Evolutionary conservation across 2,329 filamentous ascomycete genomes (phyloP), one percentile per base, ranked within the genome.

Genomic region (Fusarium sp.): DNA sequence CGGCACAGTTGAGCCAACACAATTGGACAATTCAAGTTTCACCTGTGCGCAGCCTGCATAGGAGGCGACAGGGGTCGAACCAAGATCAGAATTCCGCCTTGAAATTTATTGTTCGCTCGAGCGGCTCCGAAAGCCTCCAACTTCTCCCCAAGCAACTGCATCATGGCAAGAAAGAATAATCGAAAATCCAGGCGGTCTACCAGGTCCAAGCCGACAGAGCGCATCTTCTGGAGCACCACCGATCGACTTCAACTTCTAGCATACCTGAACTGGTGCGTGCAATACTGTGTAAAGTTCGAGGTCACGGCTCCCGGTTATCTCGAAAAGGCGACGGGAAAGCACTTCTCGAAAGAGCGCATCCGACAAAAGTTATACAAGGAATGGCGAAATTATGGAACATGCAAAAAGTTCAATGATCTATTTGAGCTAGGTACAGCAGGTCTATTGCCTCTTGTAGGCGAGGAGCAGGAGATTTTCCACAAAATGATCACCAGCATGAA

Each of bases 371-470:
- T 64, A 3, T 18, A 21, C 21, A 0, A 12, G 5, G 64, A 67
- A 50, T 67, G 64, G 64, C 0, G 0, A 8, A 1, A 2, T 0
- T 33, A 1, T 1, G 57, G 62, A 6, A 25, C 1, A 46, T 53
- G 57, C 23, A 1, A 8, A 0, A 40, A 12, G 0, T 53, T 62
- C 6, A 10, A 53, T 6, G 44, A 60, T 6, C n/a, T 60, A 5
- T 60, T 40, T 4, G 21, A 16, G 6, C 1, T 1, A 4, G 57
- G 57, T 0, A 60, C 35, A 21, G 28, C 35, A 0, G 35, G 33
- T 3, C 44, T 60, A 1, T 0, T 0, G 7, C 9, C 44, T 11
- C 8, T 32, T 1, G 6, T 3, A 3, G 25, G 4, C 4, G 12
- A 60, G 6, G 57, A 60, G 2, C 35, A n/a, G 6, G 15, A 44